phyloP scores from a whole-genome alignment of 2,329 filamentous ascomycete genomes.

The Alternaria alternata region DNA sequence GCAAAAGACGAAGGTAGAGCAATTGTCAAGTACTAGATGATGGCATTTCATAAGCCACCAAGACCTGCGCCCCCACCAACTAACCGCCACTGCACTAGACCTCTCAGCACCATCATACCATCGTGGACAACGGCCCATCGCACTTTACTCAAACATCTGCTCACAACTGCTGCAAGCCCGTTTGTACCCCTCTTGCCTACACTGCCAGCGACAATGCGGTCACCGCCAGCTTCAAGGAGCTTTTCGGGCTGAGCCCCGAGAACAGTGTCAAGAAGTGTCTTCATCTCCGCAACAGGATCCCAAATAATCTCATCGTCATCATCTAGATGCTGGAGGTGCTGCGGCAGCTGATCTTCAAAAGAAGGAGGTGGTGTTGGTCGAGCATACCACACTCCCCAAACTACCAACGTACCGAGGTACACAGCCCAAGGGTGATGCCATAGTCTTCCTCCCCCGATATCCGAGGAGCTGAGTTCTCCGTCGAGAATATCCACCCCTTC shows the following conservation, averaged over 20 bases:
- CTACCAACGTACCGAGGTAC: constrained; percentile 66
- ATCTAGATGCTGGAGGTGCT: constrained; percentile 22
- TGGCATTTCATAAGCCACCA: constrained; percentile 9
- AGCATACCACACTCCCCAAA: constrained; percentile 66
- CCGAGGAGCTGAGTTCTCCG: constrained; percentile 28
- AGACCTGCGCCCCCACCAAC: constrained; percentile 37
- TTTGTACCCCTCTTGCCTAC: constrained; percentile 60
- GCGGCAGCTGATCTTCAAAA: background rate
- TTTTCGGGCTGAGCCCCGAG: constrained; percentile 50
- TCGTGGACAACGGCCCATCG: constrained; percentile 70
- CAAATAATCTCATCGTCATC: constrained; percentile 61
- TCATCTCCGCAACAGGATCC: constrained; percentile 61
- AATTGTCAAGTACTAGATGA: background rate
- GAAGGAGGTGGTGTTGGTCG: constrained; percentile 21
- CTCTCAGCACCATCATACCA: constrained; percentile 64
- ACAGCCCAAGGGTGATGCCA: constrained; percentile 71
- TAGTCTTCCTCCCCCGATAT: constrained; percentile 59
- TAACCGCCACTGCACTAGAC: constrained; percentile 51
- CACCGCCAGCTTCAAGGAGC: constrained; percentile 31
- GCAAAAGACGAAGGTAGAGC: background rate
- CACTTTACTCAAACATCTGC: constrained; percentile 63
- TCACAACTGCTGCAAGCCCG: constrained; percentile 64
- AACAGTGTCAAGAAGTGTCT: constrained; percentile 53
- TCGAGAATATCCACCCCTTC: constrained; percentile 60
- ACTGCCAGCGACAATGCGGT: constrained; percentile 45